These are phyloP conservation scores for Schwanniomyces sp. DNA, from an alignment of 805 yeast species.

Conservation along the genomic window DNA sequence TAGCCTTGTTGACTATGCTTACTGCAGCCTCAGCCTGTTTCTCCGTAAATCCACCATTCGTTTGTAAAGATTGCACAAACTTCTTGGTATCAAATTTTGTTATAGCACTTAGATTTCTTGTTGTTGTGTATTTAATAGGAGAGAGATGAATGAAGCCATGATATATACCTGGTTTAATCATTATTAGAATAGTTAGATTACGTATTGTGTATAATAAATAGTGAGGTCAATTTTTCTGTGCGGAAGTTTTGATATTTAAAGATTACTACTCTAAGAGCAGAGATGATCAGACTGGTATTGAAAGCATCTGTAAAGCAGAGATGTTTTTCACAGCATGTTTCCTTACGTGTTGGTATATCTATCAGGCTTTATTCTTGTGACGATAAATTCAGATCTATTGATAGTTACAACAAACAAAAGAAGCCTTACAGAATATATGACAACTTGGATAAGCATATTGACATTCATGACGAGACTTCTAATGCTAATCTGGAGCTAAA, in stretches of 20 bases:
- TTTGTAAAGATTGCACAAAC: slow-evolving; percentile 64
- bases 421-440: slow-evolving; percentile 21
- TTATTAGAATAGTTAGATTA: neutral
- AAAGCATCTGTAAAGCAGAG: neutral
- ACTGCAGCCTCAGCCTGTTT: slow-evolving; percentile 83
- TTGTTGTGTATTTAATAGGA: neutral
- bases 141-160: neutral
- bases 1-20: slow-evolving; percentile 66
- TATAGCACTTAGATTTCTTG: slow-evolving; percentile 21
- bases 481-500: slow-evolving; percentile 7
- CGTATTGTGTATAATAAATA: neutral
- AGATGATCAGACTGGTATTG: neutral
- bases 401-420: slow-evolving; percentile 38
- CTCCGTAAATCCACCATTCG: slow-evolving; percentile 65
- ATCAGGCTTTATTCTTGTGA: slow-evolving; percentile 5
- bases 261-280: neutral
- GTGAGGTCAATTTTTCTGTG: neutral
- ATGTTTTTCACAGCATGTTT: neutral
- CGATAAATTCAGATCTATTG: slow-evolving; percentile 18
- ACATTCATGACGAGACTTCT: slow-evolving; percentile 4
- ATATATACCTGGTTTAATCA: neutral
- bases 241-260: neutral
- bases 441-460: slow-evolving; percentile 16
- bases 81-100: slow-evolving; percentile 73
- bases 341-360: neutral